Evolutionary conservation across 306 rosid genomes (phyloP).

Genomic region (Quercus bicolor): DNA sequence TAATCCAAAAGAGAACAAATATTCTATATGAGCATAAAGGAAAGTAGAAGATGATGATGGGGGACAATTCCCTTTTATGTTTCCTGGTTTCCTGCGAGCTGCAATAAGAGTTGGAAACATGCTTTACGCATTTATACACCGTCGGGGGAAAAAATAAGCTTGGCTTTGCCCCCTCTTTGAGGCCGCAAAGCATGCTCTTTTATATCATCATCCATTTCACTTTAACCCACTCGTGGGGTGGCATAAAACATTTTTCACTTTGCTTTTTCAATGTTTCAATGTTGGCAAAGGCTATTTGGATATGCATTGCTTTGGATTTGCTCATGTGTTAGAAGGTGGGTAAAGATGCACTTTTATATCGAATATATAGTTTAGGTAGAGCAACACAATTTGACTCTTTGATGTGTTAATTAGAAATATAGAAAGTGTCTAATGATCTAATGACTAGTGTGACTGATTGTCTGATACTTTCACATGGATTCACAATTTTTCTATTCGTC

Average conservation of each 20-base stretch:
- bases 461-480: no score
- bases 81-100: conserved; percentile 69
- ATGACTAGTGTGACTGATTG: accelerated
- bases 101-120: conserved; percentile 46
- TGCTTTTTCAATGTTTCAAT: neutral
- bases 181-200: conserved; percentile 43
- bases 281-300: no score
- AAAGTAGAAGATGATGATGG: conserved; percentile 28
- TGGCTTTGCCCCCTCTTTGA: conserved; percentile 25
- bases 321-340: no score
- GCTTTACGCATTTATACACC: conserved; percentile 19
- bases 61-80: conserved; percentile 36
- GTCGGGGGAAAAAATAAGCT: conserved; percentile 1
- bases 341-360: no score
- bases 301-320: no score
- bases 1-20: conserved; percentile 16
- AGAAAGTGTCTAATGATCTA: no score
- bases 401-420: no score
- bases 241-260: conserved; percentile 23
- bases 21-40: conserved; percentile 23
- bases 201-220: neutral
- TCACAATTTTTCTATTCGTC: no score
- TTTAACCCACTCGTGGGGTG: no score
- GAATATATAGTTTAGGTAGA: no score
- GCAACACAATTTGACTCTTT: no score